Conservation (phyloP, 768 basidiomycete genomes). For the Tulasnella sp. region DNA sequence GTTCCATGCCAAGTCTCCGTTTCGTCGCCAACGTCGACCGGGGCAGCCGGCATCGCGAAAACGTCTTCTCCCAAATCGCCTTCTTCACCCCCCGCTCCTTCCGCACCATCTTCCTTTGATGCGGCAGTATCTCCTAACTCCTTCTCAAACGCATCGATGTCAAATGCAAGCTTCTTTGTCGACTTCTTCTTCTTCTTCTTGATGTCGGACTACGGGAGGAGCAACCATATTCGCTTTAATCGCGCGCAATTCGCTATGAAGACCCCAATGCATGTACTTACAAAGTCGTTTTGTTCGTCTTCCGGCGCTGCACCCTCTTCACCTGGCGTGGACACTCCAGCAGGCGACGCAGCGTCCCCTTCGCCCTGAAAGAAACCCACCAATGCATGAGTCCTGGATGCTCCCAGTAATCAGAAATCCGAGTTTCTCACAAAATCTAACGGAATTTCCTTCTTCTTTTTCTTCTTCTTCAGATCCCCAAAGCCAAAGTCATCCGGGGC, state of each 20-base stretch:
- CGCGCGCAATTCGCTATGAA: no score
- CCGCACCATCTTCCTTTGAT: constrained; percentile 45
- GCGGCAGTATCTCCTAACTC: constrained; percentile 56
- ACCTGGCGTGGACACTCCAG: constrained; percentile 29
- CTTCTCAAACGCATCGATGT: constrained; percentile 92
- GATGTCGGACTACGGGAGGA: constrained; percentile 33
- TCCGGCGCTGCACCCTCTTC: constrained; percentile 27
- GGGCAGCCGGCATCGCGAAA: constrained; percentile 49
- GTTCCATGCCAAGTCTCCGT: constrained; percentile 76
- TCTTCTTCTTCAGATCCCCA: constrained; percentile 80
- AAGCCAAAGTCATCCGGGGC: constrained; percentile 65
- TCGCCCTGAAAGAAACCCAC: neutral
- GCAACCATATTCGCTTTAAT: no score
- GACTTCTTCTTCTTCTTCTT: constrained; percentile 45
- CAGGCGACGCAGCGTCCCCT: neutral
- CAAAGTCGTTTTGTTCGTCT: neutral
- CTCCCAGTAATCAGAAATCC: neutral
- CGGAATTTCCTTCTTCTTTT: constrained; percentile 89
- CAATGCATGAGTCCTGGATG: neutral
- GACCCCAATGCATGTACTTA: neutral
- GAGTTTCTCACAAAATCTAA: constrained; percentile 38
- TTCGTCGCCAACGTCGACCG: constrained; percentile 70
- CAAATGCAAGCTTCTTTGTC: constrained; percentile 84
- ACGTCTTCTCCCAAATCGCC: constrained; percentile 86
- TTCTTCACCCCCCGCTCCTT: constrained; percentile 58